phyloP scores from a whole-genome alignment of 1,139 yeast species.

The Eremothecium gossypii region DNA sequence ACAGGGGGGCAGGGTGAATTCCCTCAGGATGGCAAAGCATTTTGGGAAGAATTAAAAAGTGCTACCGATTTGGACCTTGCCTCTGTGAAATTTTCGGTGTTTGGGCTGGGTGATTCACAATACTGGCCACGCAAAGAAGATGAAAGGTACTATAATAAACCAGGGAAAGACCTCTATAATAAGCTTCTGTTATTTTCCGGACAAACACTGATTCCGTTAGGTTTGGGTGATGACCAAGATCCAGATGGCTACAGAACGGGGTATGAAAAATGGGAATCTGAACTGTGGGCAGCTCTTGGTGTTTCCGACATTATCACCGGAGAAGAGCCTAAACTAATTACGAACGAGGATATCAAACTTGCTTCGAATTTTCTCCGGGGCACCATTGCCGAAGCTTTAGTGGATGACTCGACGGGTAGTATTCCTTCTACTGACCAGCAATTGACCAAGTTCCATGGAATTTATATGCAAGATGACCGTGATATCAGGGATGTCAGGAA shows the following conservation, averaged over 20 bases:
- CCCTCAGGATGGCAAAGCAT: conserved; percentile 86
- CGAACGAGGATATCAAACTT: conserved; percentile 92
- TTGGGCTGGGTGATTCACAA: conserved; percentile 88
- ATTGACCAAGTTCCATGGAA: conserved; percentile 94
- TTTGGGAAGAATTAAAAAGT: conserved; percentile 77
- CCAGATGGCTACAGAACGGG: conserved; percentile 93
- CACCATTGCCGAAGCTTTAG: conserved; percentile 79
- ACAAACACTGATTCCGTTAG: conserved; percentile 60
- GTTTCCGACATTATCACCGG: conserved; percentile 76
- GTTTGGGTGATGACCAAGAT: conserved; percentile 94
- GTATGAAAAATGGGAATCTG: conserved; percentile 76
- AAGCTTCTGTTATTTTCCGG: conserved; percentile 67
- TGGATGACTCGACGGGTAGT: conserved; percentile 81
- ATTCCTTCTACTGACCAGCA: conserved; percentile 91
- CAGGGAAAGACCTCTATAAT: conserved; percentile 63
- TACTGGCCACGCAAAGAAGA: conserved; percentile 98
- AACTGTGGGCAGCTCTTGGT: conserved; percentile 81
- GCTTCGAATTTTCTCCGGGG: conserved; percentile 85
- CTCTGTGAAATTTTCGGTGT: conserved; percentile 59
- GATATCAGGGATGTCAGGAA: conserved; percentile 90
- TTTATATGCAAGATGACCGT: conserved; percentile 97
- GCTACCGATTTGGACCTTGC: conserved; percentile 68
- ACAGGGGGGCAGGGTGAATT: conserved; percentile 98
- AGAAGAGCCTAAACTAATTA: conserved; percentile 92
- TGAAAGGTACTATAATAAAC: conserved; percentile 86